These are phyloP conservation scores for Epichloe gansuensis DNA, from an alignment of 2,329 filamentous ascomycete genomes.

Conservation along the genomic window DNA sequence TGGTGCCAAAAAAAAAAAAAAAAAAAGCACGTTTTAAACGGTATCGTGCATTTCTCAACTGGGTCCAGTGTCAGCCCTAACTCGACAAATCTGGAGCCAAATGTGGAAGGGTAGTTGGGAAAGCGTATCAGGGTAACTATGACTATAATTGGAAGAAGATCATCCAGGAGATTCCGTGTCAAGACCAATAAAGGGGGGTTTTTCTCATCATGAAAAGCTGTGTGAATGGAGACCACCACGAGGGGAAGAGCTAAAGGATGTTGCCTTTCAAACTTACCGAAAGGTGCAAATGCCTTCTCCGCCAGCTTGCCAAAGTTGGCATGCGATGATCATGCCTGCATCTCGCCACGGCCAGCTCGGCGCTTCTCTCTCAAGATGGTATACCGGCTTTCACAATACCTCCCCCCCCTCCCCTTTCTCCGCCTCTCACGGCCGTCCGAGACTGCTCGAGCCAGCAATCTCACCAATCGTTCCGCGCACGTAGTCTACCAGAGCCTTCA, in stretches of 20 bases:
- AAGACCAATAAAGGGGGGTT: constrained; percentile 15
- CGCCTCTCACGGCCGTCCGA: constrained; percentile 10
- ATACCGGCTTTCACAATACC: not conserved
- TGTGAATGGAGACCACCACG: not conserved
- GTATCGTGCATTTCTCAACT: not conserved
- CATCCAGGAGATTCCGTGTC: constrained; percentile 23
- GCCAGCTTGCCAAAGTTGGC: not conserved
- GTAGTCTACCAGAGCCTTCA: constrained; percentile 51
- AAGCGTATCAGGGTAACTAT: constrained; percentile 20
- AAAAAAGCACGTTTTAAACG: no score
- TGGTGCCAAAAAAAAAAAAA: no score
- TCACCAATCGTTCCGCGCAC: constrained; percentile 39
- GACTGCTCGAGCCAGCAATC: constrained; percentile 19
- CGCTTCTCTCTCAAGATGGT: not conserved
- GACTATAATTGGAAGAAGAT: constrained; percentile 17
- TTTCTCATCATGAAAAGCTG: constrained; percentile 3
- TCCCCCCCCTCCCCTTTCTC: not conserved
- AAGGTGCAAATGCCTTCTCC: not conserved
- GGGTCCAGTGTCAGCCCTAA: not conserved
- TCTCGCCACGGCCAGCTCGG: not conserved
- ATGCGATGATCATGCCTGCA: not conserved
- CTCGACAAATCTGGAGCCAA: not conserved
- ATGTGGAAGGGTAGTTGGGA: not conserved
- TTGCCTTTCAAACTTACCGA: not conserved
- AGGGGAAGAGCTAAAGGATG: no score